Evolutionary conservation across 306 rosid species (phyloP), one percentile per base, ranked within the genome.

Genomic region (Quercus bicolor): DNA sequence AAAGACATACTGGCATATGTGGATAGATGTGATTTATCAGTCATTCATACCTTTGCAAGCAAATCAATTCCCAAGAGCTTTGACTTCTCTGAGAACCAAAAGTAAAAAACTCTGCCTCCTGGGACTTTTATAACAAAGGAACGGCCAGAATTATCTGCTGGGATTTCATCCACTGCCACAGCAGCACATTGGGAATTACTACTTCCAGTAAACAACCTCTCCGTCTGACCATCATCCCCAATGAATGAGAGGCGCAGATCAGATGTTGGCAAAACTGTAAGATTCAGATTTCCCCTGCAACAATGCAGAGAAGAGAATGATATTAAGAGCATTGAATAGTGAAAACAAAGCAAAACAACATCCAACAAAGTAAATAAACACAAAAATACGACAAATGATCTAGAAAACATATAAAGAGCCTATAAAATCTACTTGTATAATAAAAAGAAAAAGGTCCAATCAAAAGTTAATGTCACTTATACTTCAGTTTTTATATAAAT

Each of bases 41-140:
- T 78, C 29, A 75, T 59, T 61, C 57, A 33, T 77, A 96, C 99
- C 98, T 96, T 96, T 43, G 76, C 78, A 60, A 93, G 91, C 85
- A 96, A 81, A 70, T 96, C 98, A 62, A 57, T 78, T 57, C 99
- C 99, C 91, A 96, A 82, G 72, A 96, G 97, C 85, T 85, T 90
- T 12, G 98, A 96, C 79, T 88, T 91, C 86, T 96, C 99, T 37
- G 96, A 86, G 87, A 96, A 91, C 99, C 99, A 96, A 83, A 91
- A 93, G 85, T 89, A 88, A 72, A 84, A 83, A 20, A 75, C 69
- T 72, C 56, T 83, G 62, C 85, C 86, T 83, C 81, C 89, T 66
- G 90, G 83, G 20, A 75, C 48, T 68, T 83, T 90, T 40, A 93
- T 52, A 75, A 86, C 75, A 81, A 96, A 91, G 75, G 97, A 96